A percentile compares a stretch with the other conserved stretches of the same genome.
phyloP scores from a whole-genome alignment of 1,139 yeast genomes.

The Geotrichum histeridarum region DNA sequence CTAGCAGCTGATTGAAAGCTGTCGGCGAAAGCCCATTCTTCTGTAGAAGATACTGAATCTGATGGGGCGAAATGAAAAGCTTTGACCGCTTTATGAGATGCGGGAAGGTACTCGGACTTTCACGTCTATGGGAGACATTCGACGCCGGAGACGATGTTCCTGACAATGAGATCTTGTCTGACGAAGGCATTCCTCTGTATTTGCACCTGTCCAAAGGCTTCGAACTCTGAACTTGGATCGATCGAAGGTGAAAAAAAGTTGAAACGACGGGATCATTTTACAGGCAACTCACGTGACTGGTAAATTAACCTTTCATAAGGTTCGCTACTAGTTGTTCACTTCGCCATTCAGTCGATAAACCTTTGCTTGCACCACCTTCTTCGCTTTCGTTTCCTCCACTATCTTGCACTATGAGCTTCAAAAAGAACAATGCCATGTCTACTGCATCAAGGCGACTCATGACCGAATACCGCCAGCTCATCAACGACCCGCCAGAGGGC shows the following conservation, averaged over 20 bases:
- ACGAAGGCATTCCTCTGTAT: neutral
- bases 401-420: neutral
- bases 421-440: slow-evolving; percentile 8
- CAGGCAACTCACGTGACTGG: neutral
- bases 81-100: slow-evolving; percentile 13
- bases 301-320: too few species aligned
- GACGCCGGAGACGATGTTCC: neutral
- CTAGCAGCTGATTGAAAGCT: neutral
- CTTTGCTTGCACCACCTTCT: neutral
- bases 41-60: slow-evolving; percentile 1
- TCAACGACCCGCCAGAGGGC: slow-evolving; percentile 89
- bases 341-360: too few species aligned
- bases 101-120: neutral
- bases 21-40: neutral
- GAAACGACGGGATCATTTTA: neutral
- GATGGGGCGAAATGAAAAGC: slow-evolving; percentile 5
- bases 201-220: neutral
- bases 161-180: neutral
- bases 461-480: slow-evolving; percentile 78
- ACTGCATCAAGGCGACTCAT: slow-evolving; percentile 84
- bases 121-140: neutral
- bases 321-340: too few species aligned
- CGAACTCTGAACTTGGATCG: neutral
- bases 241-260: neutral
- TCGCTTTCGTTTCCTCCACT: neutral